Percentiles rank a stretch among this genome's conserved stretches.
phyloP scores from a whole-genome alignment of 768 basidiomycete genomes.

The Filobasidium wieringae region DNA sequence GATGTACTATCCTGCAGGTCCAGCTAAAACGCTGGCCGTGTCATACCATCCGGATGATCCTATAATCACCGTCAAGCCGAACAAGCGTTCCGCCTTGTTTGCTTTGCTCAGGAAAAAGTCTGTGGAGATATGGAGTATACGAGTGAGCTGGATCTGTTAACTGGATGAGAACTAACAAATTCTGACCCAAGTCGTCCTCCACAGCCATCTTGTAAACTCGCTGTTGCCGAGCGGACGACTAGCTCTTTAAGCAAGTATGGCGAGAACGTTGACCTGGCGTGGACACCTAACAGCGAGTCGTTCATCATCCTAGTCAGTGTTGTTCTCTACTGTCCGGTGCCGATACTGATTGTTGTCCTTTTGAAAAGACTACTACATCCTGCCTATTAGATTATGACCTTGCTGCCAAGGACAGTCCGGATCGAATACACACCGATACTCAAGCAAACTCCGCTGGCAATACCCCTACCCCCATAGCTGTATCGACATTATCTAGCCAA shows the following conservation, averaged over 20 bases:
- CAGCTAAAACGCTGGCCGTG: not conserved
- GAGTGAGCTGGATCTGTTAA: constrained; percentile 19
- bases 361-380: constrained; percentile 71
- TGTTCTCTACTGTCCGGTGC: too few species aligned
- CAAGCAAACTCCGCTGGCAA: too few species aligned
- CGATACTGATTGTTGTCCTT: too few species aligned
- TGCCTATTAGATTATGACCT: constrained; percentile 60
- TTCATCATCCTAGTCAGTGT: constrained; percentile 69
- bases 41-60: not conserved
- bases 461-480: too few species aligned
- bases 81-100: not conserved
- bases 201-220: constrained; percentile 41
- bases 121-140: constrained; percentile 30
- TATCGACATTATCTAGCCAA: constrained; percentile 38
- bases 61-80: not conserved
- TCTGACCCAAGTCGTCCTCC: not conserved
- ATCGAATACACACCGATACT: too few species aligned
- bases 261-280: constrained; percentile 59
- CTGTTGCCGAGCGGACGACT: constrained; percentile 62
- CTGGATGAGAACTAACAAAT: constrained; percentile 38
- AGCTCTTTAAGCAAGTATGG: constrained; percentile 72
- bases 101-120: not conserved
- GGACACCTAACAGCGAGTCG: constrained; percentile 70
- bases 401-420: too few species aligned
- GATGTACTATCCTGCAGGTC: not conserved